These are phyloP conservation scores for Globisporangium recalcitrans DNA, from an alignment of 352 stramenopile genomes.

Conservation along the genomic window DNA sequence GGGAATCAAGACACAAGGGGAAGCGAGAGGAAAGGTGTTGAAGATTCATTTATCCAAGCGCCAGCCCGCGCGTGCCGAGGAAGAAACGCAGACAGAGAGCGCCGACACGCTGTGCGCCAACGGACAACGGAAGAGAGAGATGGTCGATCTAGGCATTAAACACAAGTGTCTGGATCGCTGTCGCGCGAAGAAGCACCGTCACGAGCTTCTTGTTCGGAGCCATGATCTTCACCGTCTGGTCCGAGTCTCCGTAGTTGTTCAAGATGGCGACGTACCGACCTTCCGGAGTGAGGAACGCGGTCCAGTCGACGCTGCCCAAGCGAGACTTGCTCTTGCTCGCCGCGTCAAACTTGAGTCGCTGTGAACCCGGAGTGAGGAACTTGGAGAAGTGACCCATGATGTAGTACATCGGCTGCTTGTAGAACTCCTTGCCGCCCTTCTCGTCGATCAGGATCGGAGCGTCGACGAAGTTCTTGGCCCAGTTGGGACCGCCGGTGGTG, in stretches of 20 bases:
- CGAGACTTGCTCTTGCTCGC: slow-evolving; percentile 18
- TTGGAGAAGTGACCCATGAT: slow-evolving; percentile 59
- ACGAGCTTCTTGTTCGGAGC: slow-evolving; percentile 32
- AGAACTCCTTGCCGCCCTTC: slow-evolving; percentile 35
- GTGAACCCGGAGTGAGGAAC: slow-evolving; percentile 45
- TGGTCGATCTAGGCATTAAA: slow-evolving; percentile 25
- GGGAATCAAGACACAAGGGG: neutral
- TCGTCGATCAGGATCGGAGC: slow-evolving; percentile 59
- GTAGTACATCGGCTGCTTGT: slow-evolving; percentile 75
- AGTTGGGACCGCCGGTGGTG: slow-evolving; percentile 60
- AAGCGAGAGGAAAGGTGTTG: neutral
- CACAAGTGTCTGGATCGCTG: slow-evolving; percentile 41
- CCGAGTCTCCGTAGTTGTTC: slow-evolving; percentile 33
- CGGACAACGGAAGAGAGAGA: too few species aligned
- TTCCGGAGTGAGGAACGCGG: slow-evolving; percentile 24
- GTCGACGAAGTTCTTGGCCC: slow-evolving; percentile 62
- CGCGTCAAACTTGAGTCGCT: slow-evolving; percentile 25
- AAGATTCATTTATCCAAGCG: too few species aligned
- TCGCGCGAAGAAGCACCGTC: slow-evolving; percentile 27
- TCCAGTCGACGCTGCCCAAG: slow-evolving; percentile 20
- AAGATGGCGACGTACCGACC: slow-evolving; percentile 24
- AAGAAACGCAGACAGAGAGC: too few species aligned
- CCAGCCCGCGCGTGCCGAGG: too few species aligned
- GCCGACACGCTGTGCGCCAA: too few species aligned
- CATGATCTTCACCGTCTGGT: slow-evolving; percentile 37